These are phyloP conservation scores for Alopecurus myosuroides DNA, from an alignment of 176 grass and related monocot genomes.

Conservation along the genomic window DNA sequence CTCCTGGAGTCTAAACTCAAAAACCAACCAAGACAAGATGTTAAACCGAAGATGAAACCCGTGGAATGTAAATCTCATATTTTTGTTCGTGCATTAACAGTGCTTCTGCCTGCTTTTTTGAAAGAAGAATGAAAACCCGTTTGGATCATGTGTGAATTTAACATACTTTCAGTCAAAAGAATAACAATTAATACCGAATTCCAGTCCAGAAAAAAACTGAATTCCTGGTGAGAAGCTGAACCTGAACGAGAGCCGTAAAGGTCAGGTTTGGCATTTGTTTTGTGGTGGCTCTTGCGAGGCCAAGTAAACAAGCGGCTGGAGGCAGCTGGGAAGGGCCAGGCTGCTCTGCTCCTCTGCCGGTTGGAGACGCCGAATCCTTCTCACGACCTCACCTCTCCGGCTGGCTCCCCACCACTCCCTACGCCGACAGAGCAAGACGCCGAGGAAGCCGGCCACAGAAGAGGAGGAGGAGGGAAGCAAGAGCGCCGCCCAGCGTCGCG, in stretches of 20 bases:
- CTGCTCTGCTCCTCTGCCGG: background rate
- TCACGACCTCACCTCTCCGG: background rate
- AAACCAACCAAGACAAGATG: too few relatives aligned
- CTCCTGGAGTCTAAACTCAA: too few relatives aligned
- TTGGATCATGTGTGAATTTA: too few relatives aligned
- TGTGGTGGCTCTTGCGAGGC: background rate
- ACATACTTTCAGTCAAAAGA: too few relatives aligned
- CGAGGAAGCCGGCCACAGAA: background rate
- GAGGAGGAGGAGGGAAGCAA: background rate
- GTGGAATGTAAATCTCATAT: background rate
- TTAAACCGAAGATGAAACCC: too few relatives aligned
- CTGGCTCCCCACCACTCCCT: background rate
- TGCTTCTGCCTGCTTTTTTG: background rate
- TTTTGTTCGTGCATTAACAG: background rate
- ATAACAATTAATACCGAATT: too few relatives aligned
- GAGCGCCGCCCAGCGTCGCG: background rate
- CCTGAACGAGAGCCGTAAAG: background rate
- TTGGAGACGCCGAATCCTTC: background rate
- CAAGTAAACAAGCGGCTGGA: constrained; percentile 12
- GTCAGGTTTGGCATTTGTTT: background rate
- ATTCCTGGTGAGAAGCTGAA: background rate
- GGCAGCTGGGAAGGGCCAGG: constrained; percentile 5
- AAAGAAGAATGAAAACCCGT: background rate
- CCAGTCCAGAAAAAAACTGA: background rate
- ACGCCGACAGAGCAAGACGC: background rate